Conservation (phyloP, 345 rosid genomes). For the Pistacia vera region DNA sequence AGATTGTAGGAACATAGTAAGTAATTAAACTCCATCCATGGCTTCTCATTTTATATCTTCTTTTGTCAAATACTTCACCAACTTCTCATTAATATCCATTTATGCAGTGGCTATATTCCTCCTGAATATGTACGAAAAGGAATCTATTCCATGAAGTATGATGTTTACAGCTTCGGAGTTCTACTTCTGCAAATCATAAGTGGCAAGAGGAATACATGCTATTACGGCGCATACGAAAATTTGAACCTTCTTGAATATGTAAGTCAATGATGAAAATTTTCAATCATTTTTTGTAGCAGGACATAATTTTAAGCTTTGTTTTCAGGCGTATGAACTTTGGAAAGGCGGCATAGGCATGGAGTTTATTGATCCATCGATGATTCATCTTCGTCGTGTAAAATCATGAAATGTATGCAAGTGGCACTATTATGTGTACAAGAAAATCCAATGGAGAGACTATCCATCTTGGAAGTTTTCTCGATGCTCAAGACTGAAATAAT, state of each 20-base stretch:
- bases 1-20: conserved; percentile 49
- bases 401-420: conserved; percentile 33
- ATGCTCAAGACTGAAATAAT: conserved; percentile 26
- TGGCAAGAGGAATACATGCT: conserved; percentile 37
- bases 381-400: conserved; percentile 18
- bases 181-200: conserved; percentile 51
- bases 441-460: conserved; percentile 29
- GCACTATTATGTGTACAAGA: conserved; percentile 40
- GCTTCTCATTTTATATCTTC: background rate
- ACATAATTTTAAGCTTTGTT: background rate
- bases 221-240: conserved; percentile 34
- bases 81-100: background rate
- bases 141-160: conserved; percentile 47
- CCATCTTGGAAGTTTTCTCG: conserved; percentile 32
- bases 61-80: background rate
- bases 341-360: conserved; percentile 22
- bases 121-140: conserved; percentile 52
- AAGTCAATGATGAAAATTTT: conserved; percentile 18
- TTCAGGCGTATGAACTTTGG: conserved; percentile 37
- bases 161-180: conserved; percentile 58
- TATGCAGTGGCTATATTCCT: conserved; percentile 49
- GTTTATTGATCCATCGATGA: conserved; percentile 36
- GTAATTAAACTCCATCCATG: background rate
- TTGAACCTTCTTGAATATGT: conserved; percentile 41
- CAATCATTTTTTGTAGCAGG: background rate